A percentile compares a stretch with the other conserved stretches of the same genome.
Conservation (phyloP, 148 eudicot genomes). For the Cornus kousa region DNA sequence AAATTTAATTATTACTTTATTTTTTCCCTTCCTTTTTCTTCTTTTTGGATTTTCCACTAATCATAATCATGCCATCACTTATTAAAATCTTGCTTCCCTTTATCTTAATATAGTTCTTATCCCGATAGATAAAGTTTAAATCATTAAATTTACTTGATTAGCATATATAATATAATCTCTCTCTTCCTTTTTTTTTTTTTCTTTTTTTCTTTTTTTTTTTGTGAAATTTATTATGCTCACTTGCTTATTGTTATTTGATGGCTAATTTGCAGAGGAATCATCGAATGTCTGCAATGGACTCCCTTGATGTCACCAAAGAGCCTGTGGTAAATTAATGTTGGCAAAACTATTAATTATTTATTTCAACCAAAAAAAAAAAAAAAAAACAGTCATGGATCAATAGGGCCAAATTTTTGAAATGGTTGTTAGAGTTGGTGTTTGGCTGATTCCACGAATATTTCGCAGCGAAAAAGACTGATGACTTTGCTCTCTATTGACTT, state of each 20-base stretch:
- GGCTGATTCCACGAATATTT: no score
- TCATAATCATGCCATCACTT: background rate
- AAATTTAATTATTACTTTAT: background rate
- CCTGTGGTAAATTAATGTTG: conserved; percentile 7
- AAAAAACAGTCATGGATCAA: background rate
- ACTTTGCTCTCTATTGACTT: background rate
- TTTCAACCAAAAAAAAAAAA: background rate
- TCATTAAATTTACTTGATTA: background rate
- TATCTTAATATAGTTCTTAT: background rate
- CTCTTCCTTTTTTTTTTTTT: background rate
- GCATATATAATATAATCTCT: background rate
- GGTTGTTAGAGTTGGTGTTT: background rate
- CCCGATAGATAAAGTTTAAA: background rate
- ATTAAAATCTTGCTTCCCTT: background rate
- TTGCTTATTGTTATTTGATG: background rate
- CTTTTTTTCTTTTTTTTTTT: no score
- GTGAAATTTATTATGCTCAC: background rate
- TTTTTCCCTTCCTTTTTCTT: background rate
- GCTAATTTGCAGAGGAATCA: conserved; percentile 27
- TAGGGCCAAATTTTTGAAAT: background rate
- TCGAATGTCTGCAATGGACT: conserved; percentile 30
- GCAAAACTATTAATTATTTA: background rate
- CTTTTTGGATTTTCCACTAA: no score
- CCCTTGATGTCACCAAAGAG: conserved; percentile 15
- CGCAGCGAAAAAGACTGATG: background rate